Conservation (phyloP, 768 basidiomycete species). For the Symmetrospora coprosmae region DNA sequence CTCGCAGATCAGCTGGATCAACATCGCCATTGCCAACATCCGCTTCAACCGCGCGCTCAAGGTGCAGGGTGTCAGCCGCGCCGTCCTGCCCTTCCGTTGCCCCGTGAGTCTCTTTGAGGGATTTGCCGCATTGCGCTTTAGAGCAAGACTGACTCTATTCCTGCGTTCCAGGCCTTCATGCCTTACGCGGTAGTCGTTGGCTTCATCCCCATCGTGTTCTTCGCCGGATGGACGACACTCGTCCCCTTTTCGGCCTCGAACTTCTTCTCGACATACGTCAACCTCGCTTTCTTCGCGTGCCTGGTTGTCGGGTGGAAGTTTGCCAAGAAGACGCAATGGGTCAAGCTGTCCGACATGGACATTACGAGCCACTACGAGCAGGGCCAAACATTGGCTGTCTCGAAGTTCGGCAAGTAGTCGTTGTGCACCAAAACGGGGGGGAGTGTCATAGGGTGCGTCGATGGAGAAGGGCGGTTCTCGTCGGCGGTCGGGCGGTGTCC, state of each 20-base stretch:
- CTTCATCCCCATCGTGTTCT: slow-evolving; percentile 30
- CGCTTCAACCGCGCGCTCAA: slow-evolving; percentile 75
- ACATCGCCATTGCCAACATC: slow-evolving; percentile 59
- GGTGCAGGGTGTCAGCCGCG: slow-evolving; percentile 61
- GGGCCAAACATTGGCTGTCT: slow-evolving; percentile 9
- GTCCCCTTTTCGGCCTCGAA: slow-evolving; percentile 76
- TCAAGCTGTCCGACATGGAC: slow-evolving; percentile 61
- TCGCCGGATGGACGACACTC: slow-evolving; percentile 45
- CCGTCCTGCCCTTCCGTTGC: slow-evolving; percentile 54
- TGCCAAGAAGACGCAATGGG: slow-evolving; percentile 43
- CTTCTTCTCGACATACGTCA: slow-evolving; percentile 20
- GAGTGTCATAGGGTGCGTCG: too few species aligned
- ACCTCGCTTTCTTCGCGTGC: slow-evolving; percentile 51
- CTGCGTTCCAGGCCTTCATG: slow-evolving; percentile 45
- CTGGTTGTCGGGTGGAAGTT: slow-evolving; percentile 53
- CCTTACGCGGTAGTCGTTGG: slow-evolving; percentile 30
- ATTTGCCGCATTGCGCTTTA: too few species aligned
- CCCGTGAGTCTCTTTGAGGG: slow-evolving; percentile 52
- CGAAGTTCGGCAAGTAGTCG: background rate
- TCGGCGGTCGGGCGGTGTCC: too few species aligned
- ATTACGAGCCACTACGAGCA: slow-evolving; percentile 43
- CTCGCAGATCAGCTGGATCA: slow-evolving; percentile 61
- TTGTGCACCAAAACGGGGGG: background rate
- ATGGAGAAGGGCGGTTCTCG: too few species aligned
- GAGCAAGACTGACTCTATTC: too few species aligned